Evolutionary conservation across 2,329 filamentous ascomycete species (phyloP).

Genomic region (Amauroascus niger): DNA sequence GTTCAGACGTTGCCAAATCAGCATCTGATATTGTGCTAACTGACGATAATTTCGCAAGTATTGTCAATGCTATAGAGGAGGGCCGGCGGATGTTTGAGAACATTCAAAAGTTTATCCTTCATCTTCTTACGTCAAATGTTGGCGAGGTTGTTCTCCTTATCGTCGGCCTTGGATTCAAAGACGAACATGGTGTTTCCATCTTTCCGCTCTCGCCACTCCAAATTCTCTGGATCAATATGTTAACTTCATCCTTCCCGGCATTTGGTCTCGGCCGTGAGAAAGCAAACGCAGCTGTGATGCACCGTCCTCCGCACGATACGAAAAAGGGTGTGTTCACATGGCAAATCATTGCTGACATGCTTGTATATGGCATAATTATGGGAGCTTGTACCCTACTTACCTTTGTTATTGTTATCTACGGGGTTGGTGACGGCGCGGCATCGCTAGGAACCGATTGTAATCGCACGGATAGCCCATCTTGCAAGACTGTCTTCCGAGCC

Average conservation of each 20-base stretch:
- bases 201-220: slow-evolving; percentile 51
- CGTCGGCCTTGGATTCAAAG: slow-evolving; percentile 51
- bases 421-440: slow-evolving; percentile 32
- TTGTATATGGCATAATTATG: slow-evolving; percentile 45
- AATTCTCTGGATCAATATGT: slow-evolving; percentile 56
- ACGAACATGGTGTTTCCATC: slow-evolving; percentile 43
- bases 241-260: slow-evolving; percentile 50
- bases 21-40: slow-evolving; percentile 54
- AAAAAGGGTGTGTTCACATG: slow-evolving; percentile 44
- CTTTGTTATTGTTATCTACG: slow-evolving; percentile 46
- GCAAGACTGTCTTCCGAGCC: slow-evolving; percentile 33
- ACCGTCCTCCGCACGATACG: slow-evolving; percentile 45
- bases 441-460: slow-evolving; percentile 21
- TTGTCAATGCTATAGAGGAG: slow-evolving; percentile 72
- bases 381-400: slow-evolving; percentile 42
- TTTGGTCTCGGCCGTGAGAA: slow-evolving; percentile 52
- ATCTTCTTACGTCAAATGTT: slow-evolving; percentile 47
- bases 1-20: slow-evolving; percentile 76
- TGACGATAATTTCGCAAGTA: slow-evolving; percentile 81
- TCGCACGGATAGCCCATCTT: slow-evolving; percentile 12
- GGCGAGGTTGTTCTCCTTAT: slow-evolving; percentile 50
- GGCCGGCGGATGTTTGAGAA: slow-evolving; percentile 80
- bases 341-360: slow-evolving; percentile 46
- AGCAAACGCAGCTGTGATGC: slow-evolving; percentile 46
- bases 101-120: slow-evolving; percentile 63